Base-by-base conservation (phyloP, 495 filamentous ascomycete species). In the Darksidea phi region DNA sequence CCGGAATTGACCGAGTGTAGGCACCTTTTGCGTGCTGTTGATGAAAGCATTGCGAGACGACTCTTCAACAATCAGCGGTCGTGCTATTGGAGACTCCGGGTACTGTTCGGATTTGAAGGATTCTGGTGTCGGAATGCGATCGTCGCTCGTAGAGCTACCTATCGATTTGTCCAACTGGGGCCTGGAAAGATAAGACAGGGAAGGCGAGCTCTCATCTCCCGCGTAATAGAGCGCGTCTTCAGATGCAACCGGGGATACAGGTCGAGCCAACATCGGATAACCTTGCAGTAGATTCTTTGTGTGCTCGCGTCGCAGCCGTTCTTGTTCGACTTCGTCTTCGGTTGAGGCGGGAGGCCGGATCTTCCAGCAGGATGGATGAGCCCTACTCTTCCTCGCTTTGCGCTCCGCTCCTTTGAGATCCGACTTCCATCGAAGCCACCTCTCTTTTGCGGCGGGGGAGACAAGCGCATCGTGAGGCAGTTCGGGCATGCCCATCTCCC, bases 391-490 rank as follows among this genome's bases (percentile, higher is more conserved):
- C 59, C 59, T 64, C 26, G 64, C 59, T 47, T 67, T 48, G 41
- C 47, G 66, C 56, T 79, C 82, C 3, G 80, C 86, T 42, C 79
- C 76, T 61, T 77, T 77, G 8, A 97, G 77, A 61, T 97, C 93
- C 37, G 80, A 76, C 49, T 75, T 80, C 94, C 94, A 98, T 63
- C 82, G 79, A 15, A 80, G 60, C 77, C 83, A 97, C 41, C 95
- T 82, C 41, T 89, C 84, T 48, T 78, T 78, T 41, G 95, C 86
- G 54, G 82, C 84, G 36, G 80, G 83, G 2, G 92, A 90, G 25
- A 96, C 78, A 11, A 97, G 73, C 21, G 71, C 76, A n/a, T 93
- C 88, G 66, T 87, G 82, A 15, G 82, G 80, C 21, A 94, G 73
- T 6, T 89, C 73, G 0, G 81, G 70, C 61, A 97, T 80, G 1